Base-by-base conservation (phyloP, 495 filamentous ascomycete genomes). In the Xylaria palmicola region DNA sequence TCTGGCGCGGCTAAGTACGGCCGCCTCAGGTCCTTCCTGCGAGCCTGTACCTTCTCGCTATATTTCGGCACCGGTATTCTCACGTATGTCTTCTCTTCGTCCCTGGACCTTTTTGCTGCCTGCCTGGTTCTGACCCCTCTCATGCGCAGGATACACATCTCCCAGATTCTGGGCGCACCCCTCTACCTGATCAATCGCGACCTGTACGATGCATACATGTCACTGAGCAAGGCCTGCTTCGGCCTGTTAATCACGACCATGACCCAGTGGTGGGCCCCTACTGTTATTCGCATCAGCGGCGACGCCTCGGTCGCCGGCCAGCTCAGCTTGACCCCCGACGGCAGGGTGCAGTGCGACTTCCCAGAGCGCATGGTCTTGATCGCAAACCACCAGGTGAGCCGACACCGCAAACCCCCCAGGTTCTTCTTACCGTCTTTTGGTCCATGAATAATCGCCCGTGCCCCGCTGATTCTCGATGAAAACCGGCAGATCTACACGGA, bases 191-290 rank as follows among this genome's bases (percentile, higher is more conserved):
- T 90, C 62, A 85, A 83, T 68, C 84, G 82, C 65, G 84, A 89
- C 36, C 75, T 84, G 39, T 93, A 89, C 77, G 88, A 92, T 69
- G 80, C 86, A 44, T 91, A 86, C 72, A 92, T 93, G 84, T 83
- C 89, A 30, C 67, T 90, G 63, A 90, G 88, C 0, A 93, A 94
- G 70, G 83, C 87, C 59, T 84, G 79, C 32, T 93, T 92, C 69
- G 90, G 89, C 26, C 72, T 93, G 5, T 65, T 90, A 24, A 83
- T 87, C 56, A 90, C 85, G 12, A 89, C 86, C 20, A 85, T 92
- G 78, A 92, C 90, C 19, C 82, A 92, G 62, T 91, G 88, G 86
- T 94, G 88, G 88, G 83, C 83, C 48, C 91, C 90, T 7, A 92
- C 88, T 2, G 74, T 83, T 10, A 84, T 94, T 45, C 81, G 88